phyloP scores from a whole-genome alignment of 2,329 filamentous ascomycete genomes.

The Aspergillus cejpii region DNA sequence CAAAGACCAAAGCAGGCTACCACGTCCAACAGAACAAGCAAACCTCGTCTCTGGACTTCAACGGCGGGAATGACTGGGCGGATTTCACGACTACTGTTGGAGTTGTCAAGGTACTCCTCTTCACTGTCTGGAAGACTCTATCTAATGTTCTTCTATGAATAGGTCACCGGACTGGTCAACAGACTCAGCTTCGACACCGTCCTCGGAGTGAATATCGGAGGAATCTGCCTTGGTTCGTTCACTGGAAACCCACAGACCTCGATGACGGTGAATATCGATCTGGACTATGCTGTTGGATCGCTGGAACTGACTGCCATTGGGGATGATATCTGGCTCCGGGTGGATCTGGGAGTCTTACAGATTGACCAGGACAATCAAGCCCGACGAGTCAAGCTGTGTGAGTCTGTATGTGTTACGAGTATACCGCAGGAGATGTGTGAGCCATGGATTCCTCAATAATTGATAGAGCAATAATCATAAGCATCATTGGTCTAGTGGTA shows the following conservation, averaged over 20 bases:
- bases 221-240: not conserved
- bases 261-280: not conserved
- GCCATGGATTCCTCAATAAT: not conserved
- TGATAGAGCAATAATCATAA: too few species aligned
- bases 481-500: conserved; percentile 44
- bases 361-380: not conserved
- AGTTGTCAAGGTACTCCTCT: not conserved
- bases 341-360: not conserved
- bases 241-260: not conserved
- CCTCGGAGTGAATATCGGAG: not conserved
- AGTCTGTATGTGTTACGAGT: not conserved
- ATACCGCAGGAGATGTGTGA: not conserved
- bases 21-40: not conserved
- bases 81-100: not conserved
- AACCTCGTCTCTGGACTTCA: not conserved
- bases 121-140: not conserved
- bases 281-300: not conserved
- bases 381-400: not conserved
- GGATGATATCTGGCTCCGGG: not conserved
- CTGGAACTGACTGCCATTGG: not conserved
- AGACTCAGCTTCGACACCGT: not conserved
- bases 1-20: not conserved
- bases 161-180: not conserved
- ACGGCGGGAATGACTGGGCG: not conserved
- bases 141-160: not conserved